Evolutionary conservation across 345 rosid genomes (phyloP).

Genomic region (Erucastrum elatum): DNA sequence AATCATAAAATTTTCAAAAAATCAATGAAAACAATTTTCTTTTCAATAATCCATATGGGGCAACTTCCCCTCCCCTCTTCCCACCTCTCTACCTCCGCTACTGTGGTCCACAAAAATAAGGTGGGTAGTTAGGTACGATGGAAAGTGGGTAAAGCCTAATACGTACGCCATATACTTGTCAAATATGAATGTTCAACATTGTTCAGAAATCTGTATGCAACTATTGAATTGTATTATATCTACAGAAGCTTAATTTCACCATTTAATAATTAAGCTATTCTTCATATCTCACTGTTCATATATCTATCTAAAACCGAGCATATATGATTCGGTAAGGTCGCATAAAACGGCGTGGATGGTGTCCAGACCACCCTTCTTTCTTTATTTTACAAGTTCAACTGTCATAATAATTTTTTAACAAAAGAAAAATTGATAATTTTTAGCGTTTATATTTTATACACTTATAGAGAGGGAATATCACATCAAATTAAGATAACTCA

Average conservation of each 20-base stretch:
- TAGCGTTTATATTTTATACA: background rate
- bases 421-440: background rate
- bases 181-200: background rate
- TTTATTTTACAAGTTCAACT: background rate
- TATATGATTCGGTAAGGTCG: background rate
- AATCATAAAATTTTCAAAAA: no score
- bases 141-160: no score
- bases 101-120: no score
- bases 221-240: background rate
- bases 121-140: no score
- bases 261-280: background rate
- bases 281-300: background rate
- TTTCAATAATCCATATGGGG: no score
- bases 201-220: background rate
- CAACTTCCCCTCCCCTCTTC: no score
- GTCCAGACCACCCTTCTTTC: background rate
- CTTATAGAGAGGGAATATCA: background rate
- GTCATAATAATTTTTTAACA: background rate
- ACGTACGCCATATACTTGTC: background rate
- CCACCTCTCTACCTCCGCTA: no score
- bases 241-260: background rate
- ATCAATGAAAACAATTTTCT: no score
- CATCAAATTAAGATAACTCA: background rate
- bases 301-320: background rate
- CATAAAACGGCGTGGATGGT: background rate